A percentile compares a stretch with the other conserved stretches of the same genome.
phyloP scores from a whole-genome alignment of 495 filamentous ascomycete species.

The Penicillium silybi region DNA sequence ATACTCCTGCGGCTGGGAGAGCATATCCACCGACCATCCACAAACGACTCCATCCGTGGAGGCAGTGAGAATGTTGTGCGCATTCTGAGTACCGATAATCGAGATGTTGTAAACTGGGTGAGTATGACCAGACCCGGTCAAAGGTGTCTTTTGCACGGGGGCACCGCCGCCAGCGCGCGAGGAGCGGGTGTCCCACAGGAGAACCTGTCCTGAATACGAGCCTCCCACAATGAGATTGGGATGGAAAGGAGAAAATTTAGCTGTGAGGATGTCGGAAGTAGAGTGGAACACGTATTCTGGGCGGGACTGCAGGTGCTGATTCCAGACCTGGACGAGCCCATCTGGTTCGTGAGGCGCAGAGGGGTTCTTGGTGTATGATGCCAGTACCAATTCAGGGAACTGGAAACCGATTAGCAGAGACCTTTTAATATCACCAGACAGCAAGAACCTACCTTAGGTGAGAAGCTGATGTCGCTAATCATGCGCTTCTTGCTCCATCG shows the following conservation, averaged over 20 bases:
- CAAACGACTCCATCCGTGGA: conserved; percentile 97
- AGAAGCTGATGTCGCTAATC: conserved; percentile 90
- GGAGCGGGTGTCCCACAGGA: conserved; percentile 92
- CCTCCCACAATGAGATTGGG: conserved; percentile 93
- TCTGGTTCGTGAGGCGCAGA: conserved; percentile 93
- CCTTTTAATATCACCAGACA: background rate
- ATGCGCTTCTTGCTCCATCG: conserved; percentile 96
- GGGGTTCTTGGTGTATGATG: conserved; percentile 94
- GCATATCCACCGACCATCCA: conserved; percentile 96
- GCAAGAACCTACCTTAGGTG: conserved; percentile 62
- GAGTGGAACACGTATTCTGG: conserved; percentile 97
- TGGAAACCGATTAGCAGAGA: conserved; percentile 26
- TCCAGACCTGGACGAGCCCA: conserved; percentile 95
- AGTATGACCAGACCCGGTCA: conserved; percentile 87
- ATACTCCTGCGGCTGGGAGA: conserved; percentile 89
- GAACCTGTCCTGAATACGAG: conserved; percentile 91
- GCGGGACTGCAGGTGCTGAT: conserved; percentile 85
- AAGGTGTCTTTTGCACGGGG: conserved; percentile 91
- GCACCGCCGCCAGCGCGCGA: conserved; percentile 63
- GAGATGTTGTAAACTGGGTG: conserved; percentile 95
- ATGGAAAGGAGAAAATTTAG: conserved; percentile 96
- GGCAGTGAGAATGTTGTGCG: conserved; percentile 93
- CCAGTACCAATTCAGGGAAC: conserved; percentile 88
- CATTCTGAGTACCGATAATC: conserved; percentile 96
- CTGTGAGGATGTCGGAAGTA: conserved; percentile 89